Conservation (phyloP, 805 yeast genomes). For the Candida yuanshanica region DNA sequence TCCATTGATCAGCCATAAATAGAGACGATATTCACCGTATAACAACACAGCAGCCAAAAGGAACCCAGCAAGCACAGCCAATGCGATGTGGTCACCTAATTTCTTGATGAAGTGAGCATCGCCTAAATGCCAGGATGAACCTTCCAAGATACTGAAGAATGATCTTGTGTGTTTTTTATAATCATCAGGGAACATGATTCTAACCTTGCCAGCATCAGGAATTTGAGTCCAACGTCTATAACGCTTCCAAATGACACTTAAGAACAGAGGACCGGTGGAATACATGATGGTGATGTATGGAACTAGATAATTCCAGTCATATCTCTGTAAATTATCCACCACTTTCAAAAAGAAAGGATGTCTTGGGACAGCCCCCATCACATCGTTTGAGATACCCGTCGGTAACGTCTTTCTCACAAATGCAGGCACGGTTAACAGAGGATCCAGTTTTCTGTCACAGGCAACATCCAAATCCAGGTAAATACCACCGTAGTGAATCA, state of each 20-base stretch:
- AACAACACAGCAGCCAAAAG: slow-evolving; percentile 43
- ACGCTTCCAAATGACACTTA: slow-evolving; percentile 83
- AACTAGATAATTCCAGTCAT: slow-evolving; percentile 68
- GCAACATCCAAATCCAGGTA: slow-evolving; percentile 91
- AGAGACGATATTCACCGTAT: slow-evolving; percentile 42
- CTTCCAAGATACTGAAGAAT: slow-evolving; percentile 70
- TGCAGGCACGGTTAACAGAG: slow-evolving; percentile 74
- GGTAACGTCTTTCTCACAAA: slow-evolving; percentile 85
- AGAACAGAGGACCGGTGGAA: slow-evolving; percentile 86
- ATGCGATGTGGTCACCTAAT: slow-evolving; percentile 66
- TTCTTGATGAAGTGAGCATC: slow-evolving; percentile 78
- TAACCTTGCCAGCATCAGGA: slow-evolving; percentile 57
- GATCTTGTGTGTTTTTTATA: slow-evolving; percentile 57
- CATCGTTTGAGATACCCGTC: slow-evolving; percentile 88
- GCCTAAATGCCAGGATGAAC: slow-evolving; percentile 89
- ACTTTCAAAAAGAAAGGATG: slow-evolving; percentile 81
- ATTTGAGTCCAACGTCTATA: slow-evolving; percentile 72
- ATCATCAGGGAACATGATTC: slow-evolving; percentile 67
- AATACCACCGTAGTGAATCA: slow-evolving; percentile 81
- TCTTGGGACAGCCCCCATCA: slow-evolving; percentile 81
- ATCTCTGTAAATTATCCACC: slow-evolving; percentile 55
- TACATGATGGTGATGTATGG: slow-evolving; percentile 92
- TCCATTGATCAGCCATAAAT: slow-evolving; percentile 33
- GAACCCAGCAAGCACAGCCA: slow-evolving; percentile 69
- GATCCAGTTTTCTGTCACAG: slow-evolving; percentile 73